A percentile compares a stretch with the other conserved stretches of the same genome.
Conservation (phyloP, 1,139 yeast species). For the Magnusiomyces suaveolens region DNA sequence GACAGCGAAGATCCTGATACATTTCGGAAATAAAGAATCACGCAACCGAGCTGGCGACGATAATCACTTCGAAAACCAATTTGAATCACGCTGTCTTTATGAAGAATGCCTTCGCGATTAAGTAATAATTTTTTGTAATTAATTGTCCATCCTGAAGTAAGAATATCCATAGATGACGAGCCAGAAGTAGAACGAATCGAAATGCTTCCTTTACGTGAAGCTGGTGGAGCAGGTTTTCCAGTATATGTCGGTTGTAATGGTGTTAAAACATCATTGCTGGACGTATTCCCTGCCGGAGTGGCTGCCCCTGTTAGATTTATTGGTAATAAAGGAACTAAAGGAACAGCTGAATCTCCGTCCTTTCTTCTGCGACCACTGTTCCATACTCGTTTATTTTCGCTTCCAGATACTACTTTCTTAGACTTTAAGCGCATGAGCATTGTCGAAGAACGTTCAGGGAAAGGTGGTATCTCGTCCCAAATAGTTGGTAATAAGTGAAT, state of each 20-base stretch:
- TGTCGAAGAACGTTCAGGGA: constrained; percentile 52
- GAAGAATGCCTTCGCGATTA: constrained; percentile 72
- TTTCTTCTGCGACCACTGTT: constrained; percentile 24
- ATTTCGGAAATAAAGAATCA: constrained; percentile 53
- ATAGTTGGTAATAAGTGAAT: constrained; percentile 40
- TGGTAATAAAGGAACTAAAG: constrained; percentile 10
- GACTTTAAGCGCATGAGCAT: constrained; percentile 41
- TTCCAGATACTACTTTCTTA: constrained; percentile 20
- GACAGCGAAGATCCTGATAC: constrained; percentile 46
- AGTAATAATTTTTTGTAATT: constrained; percentile 68
- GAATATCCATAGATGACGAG: constrained; percentile 12
- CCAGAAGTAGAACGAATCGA: constrained; percentile 1
- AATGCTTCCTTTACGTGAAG: constrained; percentile 13
- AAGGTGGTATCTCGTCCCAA: constrained; percentile 68
- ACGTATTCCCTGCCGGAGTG: constrained; percentile 4
- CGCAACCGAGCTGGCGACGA: constrained; percentile 31
- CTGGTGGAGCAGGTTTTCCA: constrained; percentile 18
- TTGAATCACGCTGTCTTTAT: constrained; percentile 62
- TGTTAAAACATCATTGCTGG: constrained; percentile 17
- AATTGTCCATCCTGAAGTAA: constrained; percentile 65
- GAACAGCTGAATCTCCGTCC: constrained; percentile 14
- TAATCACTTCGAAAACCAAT: constrained; percentile 49
- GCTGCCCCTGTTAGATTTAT: constrained; percentile 7
- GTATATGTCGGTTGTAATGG: constrained; percentile 6
- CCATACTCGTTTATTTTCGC: constrained; percentile 27